Evolutionary conservation across 2,329 filamentous ascomycete species (phyloP), one percentile per base, ranked within the genome.

Genomic region (Trichothecium sympodiale): DNA sequence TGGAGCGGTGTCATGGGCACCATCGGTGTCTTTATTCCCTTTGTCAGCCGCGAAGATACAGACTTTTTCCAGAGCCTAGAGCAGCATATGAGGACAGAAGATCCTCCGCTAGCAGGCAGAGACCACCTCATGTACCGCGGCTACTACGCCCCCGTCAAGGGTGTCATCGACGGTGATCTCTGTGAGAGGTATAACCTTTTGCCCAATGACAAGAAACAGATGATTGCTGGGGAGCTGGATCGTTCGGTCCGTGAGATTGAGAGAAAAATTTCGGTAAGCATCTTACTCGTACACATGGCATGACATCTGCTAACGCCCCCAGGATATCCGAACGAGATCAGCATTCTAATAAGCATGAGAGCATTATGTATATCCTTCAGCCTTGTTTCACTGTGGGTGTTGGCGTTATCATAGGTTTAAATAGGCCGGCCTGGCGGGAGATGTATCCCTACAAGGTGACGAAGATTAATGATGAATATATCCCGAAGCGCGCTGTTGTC

Each of bases 11-110:
- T 98, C 14, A 89, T 95, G 60, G 93, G 91, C 33, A 96, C 91
- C 0, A 76, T 99, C 28, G 91, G 89, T 33, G 85, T 94, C 36
- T 71, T 98, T 33, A 82, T 98, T 32, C 91, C 93, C 0, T 96
- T 99, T 53, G 67, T 87, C 32, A 82, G 80, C 43, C 82, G 93
- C 27, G 88, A 96, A 53, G 89, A 96, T 50, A 84, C 93, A 34
- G 91, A 96, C 57, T 96, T 98, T 62, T 98, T 98, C 74, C 88
- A 95, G 57, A 86, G 77, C 41, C 69, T 98, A 17, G 91, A 98
- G 61, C 79, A 83, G 52, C 84, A 94, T 52, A 70, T 99, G 55
- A 75, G 89, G 33, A 77, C 74, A 10, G 86, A 94, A 52, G 88
- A 94, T 51, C 73, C 88, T 26, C 89, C 89, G 7, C 64, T 98